A percentile compares a stretch with the other conserved stretches of the same genome.
These are phyloP conservation scores for Claviceps monticola DNA, from an alignment of 2,329 filamentous ascomycete genomes.

Conservation along the genomic window DNA sequence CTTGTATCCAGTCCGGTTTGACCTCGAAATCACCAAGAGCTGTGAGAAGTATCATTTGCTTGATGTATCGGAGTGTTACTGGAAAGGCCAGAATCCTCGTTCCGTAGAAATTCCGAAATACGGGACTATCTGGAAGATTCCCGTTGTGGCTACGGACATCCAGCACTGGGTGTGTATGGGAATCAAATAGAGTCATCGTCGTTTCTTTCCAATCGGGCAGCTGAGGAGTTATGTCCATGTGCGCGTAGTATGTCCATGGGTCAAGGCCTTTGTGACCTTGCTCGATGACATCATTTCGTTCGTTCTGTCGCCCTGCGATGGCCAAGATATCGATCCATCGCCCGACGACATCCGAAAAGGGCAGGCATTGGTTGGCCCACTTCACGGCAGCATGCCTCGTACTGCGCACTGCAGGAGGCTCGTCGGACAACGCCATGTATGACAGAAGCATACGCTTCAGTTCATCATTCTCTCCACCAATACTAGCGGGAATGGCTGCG, in stretches of 20 bases:
- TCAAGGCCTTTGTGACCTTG: slow-evolving; percentile 83
- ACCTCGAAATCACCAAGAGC: slow-evolving; percentile 39
- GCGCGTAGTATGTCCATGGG: slow-evolving; percentile 38
- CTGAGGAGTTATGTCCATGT: slow-evolving; percentile 25
- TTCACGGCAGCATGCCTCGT: slow-evolving; percentile 72
- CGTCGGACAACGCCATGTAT: slow-evolving; percentile 46
- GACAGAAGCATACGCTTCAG: slow-evolving; percentile 47
- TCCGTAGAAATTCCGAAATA: slow-evolving; percentile 34
- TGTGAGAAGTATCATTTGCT: slow-evolving; percentile 35
- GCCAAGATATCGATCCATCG: slow-evolving; percentile 85
- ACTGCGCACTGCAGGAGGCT: slow-evolving; percentile 46
- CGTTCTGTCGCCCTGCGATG: slow-evolving; percentile 48
- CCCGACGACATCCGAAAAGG: slow-evolving; percentile 63
- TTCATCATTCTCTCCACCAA: slow-evolving; percentile 14
- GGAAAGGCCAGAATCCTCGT: slow-evolving; percentile 43
- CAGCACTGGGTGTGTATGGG: slow-evolving; percentile 16
- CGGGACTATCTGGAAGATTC: slow-evolving; percentile 5
- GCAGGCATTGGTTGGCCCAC: slow-evolving; percentile 79
- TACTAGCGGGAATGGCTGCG: slow-evolving; percentile 25
- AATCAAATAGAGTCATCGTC: slow-evolving; percentile 34
- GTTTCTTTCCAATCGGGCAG: slow-evolving; percentile 39
- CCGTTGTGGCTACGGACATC: background rate
- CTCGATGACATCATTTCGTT: slow-evolving; percentile 73
- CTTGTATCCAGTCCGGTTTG: slow-evolving; percentile 74
- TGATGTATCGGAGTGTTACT: slow-evolving; percentile 56